Evolutionary conservation across 1,284 basidiomycete species (phyloP).

Genomic region (Ceratorhiza oryzae-sativae): DNA sequence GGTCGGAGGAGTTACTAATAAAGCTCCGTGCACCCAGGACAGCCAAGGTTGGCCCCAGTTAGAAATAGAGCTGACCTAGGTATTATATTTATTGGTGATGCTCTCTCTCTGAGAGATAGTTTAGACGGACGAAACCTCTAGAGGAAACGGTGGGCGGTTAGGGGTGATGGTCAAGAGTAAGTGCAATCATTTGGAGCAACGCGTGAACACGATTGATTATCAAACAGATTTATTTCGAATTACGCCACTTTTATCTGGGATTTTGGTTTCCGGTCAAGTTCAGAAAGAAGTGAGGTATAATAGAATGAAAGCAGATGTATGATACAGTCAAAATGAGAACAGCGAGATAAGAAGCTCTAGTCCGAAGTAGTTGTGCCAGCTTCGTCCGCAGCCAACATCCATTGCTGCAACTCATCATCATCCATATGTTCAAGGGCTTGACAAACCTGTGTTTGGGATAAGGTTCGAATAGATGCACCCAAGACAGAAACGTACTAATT

Average conservation of each 20-base stretch:
- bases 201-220: no score
- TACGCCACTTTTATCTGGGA: no score
- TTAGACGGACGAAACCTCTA: no score
- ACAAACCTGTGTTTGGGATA: constrained; percentile 14
- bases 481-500: neutral
- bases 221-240: no score
- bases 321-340: neutral
- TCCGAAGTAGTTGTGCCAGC: constrained; percentile 33
- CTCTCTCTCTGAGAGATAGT: no score
- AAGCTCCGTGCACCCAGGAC: no score
- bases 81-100: no score
- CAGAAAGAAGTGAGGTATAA: neutral
- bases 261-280: no score
- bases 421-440: constrained; percentile 10
- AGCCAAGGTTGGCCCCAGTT: no score
- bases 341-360: neutral
- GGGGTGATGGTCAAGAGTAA: neutral
- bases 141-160: neutral
- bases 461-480: neutral
- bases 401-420: constrained; percentile 32
- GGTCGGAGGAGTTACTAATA: no score
- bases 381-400: constrained; percentile 37
- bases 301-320: neutral
- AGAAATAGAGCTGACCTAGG: no score
- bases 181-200: no score